These are phyloP conservation scores for Drechslera avenae DNA, from an alignment of 2,329 filamentous ascomycete species.

Conservation along the genomic window DNA sequence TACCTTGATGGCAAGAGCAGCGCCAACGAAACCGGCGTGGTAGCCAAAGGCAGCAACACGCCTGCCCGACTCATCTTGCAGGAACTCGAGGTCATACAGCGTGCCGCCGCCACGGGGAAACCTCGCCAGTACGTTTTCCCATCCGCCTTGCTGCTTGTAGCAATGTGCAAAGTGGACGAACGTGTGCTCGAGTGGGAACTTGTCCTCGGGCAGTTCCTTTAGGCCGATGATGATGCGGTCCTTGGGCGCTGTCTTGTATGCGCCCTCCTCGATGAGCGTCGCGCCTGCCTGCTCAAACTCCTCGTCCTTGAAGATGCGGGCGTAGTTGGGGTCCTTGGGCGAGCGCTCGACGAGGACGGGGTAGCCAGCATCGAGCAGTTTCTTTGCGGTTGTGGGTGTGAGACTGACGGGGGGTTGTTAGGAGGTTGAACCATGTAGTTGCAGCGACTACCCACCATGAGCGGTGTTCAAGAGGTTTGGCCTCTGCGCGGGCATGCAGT, in stretches of 20 bases:
- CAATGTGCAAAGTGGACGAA: slow-evolving; percentile 52
- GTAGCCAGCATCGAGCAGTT: slow-evolving; percentile 50
- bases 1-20: slow-evolving; percentile 52
- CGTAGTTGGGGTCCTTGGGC: slow-evolving; percentile 44
- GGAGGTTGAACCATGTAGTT: neutral
- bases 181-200: slow-evolving; percentile 48
- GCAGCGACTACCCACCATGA: slow-evolving; percentile 23
- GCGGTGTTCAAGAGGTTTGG: slow-evolving; percentile 50
- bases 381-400: slow-evolving; percentile 48
- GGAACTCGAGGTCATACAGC: slow-evolving; percentile 85
- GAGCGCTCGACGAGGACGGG: slow-evolving; percentile 49
- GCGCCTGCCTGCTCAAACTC: slow-evolving; percentile 49
- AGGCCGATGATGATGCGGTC: slow-evolving; percentile 51
- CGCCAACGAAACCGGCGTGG: slow-evolving; percentile 54
- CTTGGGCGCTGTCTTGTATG: slow-evolving; percentile 46
- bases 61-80: slow-evolving; percentile 72
- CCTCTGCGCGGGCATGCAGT: slow-evolving; percentile 51
- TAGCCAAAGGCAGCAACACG: slow-evolving; percentile 73
- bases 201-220: slow-evolving; percentile 49
- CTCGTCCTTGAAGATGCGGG: slow-evolving; percentile 50
- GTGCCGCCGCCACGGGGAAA: slow-evolving; percentile 78
- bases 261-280: slow-evolving; percentile 45
- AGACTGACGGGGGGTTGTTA: slow-evolving; percentile 26
- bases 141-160: slow-evolving; percentile 57
- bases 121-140: slow-evolving; percentile 78